phyloP scores from a whole-genome alignment of 2,329 filamentous ascomycete genomes.

The Fusarium compactum region DNA sequence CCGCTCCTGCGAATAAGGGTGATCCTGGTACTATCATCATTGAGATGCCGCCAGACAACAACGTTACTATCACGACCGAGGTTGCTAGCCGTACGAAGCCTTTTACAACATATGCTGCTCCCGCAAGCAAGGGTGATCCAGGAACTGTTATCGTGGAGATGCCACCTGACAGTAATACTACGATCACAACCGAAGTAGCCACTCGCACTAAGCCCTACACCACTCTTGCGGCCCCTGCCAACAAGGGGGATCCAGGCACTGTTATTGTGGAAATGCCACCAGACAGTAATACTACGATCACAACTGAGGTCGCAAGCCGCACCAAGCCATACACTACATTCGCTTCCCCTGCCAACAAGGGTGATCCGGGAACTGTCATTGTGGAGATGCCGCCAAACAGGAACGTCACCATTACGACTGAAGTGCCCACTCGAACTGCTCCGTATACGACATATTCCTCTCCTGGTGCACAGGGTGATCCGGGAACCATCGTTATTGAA shows the following conservation, averaged over 20 bases:
- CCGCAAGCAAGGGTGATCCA: too few relatives aligned
- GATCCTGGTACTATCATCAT: not conserved
- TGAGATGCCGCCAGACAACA: slow-evolving; percentile 2
- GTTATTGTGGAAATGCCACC: slow-evolving; percentile 17
- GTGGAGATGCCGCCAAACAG: slow-evolving; percentile 10
- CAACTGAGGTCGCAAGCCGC: not conserved
- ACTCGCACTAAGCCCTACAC: slow-evolving; percentile 10
- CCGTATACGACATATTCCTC: slow-evolving; percentile 22
- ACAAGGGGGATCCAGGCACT: slow-evolving; percentile 11
- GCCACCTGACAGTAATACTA: not conserved
- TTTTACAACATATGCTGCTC: slow-evolving; percentile 3
- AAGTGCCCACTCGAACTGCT: not conserved
- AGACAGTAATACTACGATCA: slow-evolving; percentile 12
- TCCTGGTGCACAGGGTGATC: slow-evolving; percentile 10
- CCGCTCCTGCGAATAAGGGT: not conserved
- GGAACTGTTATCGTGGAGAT: too few relatives aligned
- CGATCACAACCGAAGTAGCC: not conserved
- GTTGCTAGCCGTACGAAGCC: not conserved
- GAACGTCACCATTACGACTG: slow-evolving; percentile 24
- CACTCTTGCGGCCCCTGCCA: not conserved
- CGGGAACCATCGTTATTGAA: slow-evolving; percentile 24
- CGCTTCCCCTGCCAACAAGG: not conserved
- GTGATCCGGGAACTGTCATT: slow-evolving; percentile 20
- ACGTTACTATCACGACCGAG: slow-evolving; percentile 8
- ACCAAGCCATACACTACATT: slow-evolving; percentile 14